phyloP scores from a whole-genome alignment of 495 filamentous ascomycete genomes.

The Aspergillus mulundensis region DNA sequence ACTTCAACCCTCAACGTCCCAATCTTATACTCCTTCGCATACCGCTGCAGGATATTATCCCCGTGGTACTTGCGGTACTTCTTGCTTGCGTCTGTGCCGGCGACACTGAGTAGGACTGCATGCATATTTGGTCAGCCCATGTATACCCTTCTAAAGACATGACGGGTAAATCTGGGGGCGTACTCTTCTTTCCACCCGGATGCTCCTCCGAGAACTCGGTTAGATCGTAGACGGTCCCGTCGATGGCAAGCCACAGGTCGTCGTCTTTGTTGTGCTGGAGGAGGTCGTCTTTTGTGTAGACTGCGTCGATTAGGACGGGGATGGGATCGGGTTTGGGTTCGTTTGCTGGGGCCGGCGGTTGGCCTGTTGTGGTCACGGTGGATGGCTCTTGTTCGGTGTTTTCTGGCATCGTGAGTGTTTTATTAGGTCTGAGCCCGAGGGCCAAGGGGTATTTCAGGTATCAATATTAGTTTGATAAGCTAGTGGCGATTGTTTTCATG shows the following conservation, averaged over 20 bases:
- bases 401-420: too few species aligned
- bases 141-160: background rate
- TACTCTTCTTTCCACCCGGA: constrained; percentile 14
- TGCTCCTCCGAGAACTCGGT: constrained; percentile 8
- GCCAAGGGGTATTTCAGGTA: too few species aligned
- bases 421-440: too few species aligned
- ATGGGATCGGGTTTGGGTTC: too few species aligned
- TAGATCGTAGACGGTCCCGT: constrained; percentile 11
- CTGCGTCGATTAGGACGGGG: background rate
- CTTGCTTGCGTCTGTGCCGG: constrained; percentile 13
- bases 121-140: too few species aligned
- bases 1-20: background rate
- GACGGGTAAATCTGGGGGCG: background rate
- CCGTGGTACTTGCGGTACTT: constrained; percentile 15
- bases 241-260: constrained; percentile 10
- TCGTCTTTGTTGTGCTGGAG: background rate
- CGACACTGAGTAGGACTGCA: constrained; percentile 4
- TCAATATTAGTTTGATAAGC: too few species aligned
- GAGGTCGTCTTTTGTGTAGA: constrained; percentile 5
- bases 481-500: background rate
- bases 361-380: too few species aligned
- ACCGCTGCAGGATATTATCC: background rate
- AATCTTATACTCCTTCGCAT: background rate
- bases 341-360: too few species aligned
- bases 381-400: too few species aligned